Conservation (phyloP, 2,329 filamentous ascomycete genomes). For the Basipetospora chlamydospora region DNA sequence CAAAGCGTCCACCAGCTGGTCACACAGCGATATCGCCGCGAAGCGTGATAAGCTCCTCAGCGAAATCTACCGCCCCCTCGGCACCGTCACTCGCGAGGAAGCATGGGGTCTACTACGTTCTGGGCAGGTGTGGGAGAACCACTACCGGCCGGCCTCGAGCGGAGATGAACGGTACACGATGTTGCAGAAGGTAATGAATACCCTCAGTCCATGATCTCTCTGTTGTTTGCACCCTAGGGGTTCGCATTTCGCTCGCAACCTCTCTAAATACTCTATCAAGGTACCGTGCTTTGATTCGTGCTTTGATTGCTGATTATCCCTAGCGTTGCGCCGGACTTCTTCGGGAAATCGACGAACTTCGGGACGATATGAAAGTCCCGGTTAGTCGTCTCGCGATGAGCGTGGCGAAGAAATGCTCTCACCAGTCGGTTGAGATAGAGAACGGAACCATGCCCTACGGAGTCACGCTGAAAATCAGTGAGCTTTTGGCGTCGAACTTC, state of each 20-base stretch:
- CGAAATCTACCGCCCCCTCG: too few relatives aligned
- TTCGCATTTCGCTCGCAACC: not conserved
- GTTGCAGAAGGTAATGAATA: not conserved
- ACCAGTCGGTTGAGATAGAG: not conserved
- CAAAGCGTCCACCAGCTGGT: too few relatives aligned
- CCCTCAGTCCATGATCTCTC: too few relatives aligned
- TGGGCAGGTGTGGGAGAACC: conserved; percentile 12
- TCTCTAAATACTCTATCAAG: not conserved
- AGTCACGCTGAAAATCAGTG: not conserved
- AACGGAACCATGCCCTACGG: not conserved
- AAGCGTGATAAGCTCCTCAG: too few relatives aligned
- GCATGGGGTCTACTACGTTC: too few relatives aligned
- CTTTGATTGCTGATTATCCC: too few relatives aligned
- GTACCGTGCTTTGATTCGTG: not conserved
- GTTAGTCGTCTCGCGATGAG: not conserved
- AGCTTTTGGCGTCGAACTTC: not conserved
- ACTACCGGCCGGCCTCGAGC: conserved; percentile 10
- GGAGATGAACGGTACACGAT: conserved; percentile 5
- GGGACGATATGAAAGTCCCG: not conserved
- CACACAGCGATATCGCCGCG: too few relatives aligned
- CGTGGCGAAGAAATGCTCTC: not conserved
- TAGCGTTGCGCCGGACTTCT: not conserved
- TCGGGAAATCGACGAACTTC: not conserved
- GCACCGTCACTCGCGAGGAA: too few relatives aligned
- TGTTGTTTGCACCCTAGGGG: too few relatives aligned